These are phyloP conservation scores for Diaporthe sp. DNA, from an alignment of 2,329 filamentous ascomycete genomes.

Conservation along the genomic window DNA sequence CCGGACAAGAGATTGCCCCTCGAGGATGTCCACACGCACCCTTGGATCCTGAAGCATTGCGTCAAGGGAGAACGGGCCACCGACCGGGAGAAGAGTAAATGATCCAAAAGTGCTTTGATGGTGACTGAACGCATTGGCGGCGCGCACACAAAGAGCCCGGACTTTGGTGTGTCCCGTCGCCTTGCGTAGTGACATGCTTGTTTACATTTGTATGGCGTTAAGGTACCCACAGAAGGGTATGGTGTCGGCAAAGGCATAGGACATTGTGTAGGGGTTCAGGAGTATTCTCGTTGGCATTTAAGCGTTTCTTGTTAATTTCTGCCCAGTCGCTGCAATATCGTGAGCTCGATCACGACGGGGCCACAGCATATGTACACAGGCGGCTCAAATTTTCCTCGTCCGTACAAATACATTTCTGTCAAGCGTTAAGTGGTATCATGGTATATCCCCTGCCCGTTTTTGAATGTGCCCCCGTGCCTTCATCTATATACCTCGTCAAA, in stretches of 20 bases:
- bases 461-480: constrained; percentile 39
- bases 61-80: constrained; percentile 71
- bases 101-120: constrained; percentile 38
- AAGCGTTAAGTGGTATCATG: constrained; percentile 42
- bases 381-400: constrained; percentile 16
- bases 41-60: constrained; percentile 98
- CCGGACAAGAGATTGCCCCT: constrained; percentile 93
- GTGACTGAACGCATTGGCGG: neutral
- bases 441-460: constrained; percentile 22
- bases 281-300: constrained; percentile 35
- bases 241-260: constrained; percentile 21
- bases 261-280: constrained; percentile 6
- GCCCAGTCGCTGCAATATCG: neutral
- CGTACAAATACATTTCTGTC: constrained; percentile 37
- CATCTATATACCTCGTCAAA: constrained; percentile 97
- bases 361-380: constrained; percentile 30
- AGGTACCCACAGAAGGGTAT: constrained; percentile 25
- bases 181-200: constrained; percentile 28
- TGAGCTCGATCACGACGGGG: neutral
- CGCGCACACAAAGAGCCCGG: neutral
- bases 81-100: constrained; percentile 63
- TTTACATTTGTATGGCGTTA: constrained; percentile 40
- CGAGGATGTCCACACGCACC: constrained; percentile 89
- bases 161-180: neutral
- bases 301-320: constrained; percentile 29